Evolutionary conservation across 176 grass and related monocot genomes (phyloP).

Genomic region (Eleusine indica): DNA sequence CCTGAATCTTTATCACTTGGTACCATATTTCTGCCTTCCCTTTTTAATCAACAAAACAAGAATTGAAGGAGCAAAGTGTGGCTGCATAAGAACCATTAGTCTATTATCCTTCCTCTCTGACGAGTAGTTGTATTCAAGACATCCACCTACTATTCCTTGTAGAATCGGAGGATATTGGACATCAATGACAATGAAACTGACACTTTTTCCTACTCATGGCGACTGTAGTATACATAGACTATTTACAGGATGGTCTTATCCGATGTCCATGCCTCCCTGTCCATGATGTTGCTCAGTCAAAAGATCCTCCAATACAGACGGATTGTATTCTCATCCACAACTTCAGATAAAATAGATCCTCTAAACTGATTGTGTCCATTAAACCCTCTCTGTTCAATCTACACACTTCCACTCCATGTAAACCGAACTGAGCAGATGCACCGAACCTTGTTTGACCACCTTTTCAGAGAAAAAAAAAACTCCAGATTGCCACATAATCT

Average conservation of each 20-base stretch:
- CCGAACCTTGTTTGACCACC: slow-evolving; percentile 8
- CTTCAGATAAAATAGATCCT: slow-evolving; percentile 25
- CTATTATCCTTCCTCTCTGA: neutral
- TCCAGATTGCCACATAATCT: slow-evolving; percentile 2
- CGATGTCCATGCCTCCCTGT: slow-evolving; percentile 11
- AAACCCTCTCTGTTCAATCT: neutral
- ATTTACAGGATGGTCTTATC: neutral
- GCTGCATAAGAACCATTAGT: neutral
- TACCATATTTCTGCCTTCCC: slow-evolving; percentile 29
- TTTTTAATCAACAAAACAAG: slow-evolving; percentile 9
- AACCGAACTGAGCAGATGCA: slow-evolving; percentile 6
- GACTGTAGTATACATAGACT: slow-evolving; percentile 23
- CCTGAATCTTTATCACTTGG: slow-evolving; percentile 30
- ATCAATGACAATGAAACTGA: slow-evolving; percentile 17
- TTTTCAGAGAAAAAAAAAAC: slow-evolving; percentile 25
- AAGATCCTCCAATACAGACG: neutral
- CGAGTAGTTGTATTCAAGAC: slow-evolving; percentile 3
- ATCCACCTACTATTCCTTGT: neutral
- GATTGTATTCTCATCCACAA: slow-evolving; percentile 2
- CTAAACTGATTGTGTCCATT: slow-evolving; percentile 1
- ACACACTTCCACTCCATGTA: neutral
- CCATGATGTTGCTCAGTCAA: slow-evolving; percentile 26
- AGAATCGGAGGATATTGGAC: neutral
- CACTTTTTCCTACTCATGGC: neutral
- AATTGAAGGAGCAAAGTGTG: slow-evolving; percentile 22